These are phyloP conservation scores for Stagonosporopsis chrysanthemi DNA, from an alignment of 2,329 filamentous ascomycete genomes.

Conservation along the genomic window DNA sequence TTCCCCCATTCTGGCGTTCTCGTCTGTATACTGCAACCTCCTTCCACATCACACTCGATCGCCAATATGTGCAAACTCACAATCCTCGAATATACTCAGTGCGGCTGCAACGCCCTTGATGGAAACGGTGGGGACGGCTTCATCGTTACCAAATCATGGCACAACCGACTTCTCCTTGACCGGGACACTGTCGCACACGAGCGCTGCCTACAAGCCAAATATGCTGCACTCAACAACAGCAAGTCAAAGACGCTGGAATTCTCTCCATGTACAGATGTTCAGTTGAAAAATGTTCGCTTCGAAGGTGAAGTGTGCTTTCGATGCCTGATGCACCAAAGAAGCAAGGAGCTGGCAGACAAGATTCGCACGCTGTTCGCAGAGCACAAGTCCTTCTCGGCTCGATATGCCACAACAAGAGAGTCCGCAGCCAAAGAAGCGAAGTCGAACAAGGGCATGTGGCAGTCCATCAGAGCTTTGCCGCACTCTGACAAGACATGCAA, in stretches of 20 bases:
- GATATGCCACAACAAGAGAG: background rate
- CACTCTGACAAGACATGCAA: too few species aligned
- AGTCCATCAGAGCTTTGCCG: background rate
- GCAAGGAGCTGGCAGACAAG: background rate
- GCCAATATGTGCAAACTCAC: too few species aligned
- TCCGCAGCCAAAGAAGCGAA: background rate
- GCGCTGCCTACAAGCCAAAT: background rate
- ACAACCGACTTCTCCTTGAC: background rate
- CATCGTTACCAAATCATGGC: constrained; percentile 1
- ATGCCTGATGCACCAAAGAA: background rate
- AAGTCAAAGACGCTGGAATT: too few species aligned
- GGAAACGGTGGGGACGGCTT: constrained; percentile 2
- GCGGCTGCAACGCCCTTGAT: background rate
- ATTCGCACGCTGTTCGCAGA: background rate
- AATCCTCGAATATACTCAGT: too few species aligned
- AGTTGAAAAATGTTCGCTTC: background rate
- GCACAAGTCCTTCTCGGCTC: background rate
- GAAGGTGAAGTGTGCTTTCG: background rate
- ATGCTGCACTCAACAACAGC: too few species aligned
- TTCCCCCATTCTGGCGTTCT: too few species aligned
- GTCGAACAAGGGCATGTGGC: background rate
- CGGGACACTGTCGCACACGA: background rate
- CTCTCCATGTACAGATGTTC: too few species aligned
- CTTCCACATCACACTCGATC: too few species aligned
- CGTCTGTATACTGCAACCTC: too few species aligned